Conservation (phyloP, 495 filamentous ascomycete genomes). For the Neurospora discreta region DNA sequence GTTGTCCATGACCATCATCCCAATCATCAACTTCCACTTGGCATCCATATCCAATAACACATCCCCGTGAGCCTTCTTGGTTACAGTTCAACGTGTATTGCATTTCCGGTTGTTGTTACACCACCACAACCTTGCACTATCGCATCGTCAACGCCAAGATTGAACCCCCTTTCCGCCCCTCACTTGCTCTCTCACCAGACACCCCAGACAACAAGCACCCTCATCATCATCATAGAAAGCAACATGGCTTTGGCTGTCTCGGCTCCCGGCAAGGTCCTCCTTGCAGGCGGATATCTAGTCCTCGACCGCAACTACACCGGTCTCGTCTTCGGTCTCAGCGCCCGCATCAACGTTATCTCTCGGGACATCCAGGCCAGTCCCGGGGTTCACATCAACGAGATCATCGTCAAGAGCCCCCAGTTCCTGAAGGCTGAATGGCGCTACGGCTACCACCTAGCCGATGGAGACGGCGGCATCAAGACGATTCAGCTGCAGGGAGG, state of each 20-base stretch:
- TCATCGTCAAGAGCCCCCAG: conserved; percentile 83
- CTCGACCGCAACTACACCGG: conserved; percentile 81
- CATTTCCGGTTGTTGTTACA: not conserved
- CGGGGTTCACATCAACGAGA: conserved; percentile 50
- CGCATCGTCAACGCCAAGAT: not conserved
- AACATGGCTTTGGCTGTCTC: conserved; percentile 54
- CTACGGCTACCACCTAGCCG: conserved; percentile 60
- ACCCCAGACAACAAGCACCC: conserved; percentile 1
- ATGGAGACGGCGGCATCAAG: conserved; percentile 61
- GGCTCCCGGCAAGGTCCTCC: conserved; percentile 89
- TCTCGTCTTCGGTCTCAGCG: conserved; percentile 88
- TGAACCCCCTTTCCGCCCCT: not conserved
- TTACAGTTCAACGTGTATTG: not conserved
- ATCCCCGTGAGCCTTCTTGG: not conserved
- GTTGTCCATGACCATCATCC: not conserved
- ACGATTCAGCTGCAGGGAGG: conserved; percentile 65
- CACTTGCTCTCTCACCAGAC: not conserved
- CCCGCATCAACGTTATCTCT: conserved; percentile 79
- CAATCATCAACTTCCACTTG: not conserved
- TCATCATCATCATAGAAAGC: conserved; percentile 5
- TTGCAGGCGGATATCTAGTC: conserved; percentile 90
- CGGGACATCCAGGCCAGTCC: conserved; percentile 47
- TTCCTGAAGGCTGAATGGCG: conserved; percentile 79
- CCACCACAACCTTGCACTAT: not conserved
- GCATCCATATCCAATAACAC: not conserved